phyloP scores from a whole-genome alignment of 176 grass and related monocot genomes.

The Luzula sylvatica region DNA sequence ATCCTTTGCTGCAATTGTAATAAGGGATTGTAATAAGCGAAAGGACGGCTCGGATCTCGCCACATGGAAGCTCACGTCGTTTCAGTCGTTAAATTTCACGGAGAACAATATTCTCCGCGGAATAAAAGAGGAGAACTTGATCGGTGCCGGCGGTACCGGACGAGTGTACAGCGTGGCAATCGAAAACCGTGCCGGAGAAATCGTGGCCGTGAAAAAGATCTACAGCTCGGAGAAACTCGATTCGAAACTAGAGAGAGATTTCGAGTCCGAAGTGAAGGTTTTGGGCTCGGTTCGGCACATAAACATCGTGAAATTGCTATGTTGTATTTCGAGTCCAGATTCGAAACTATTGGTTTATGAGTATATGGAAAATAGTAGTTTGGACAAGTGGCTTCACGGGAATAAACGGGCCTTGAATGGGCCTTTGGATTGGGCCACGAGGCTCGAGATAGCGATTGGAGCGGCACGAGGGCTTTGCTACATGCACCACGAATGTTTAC shows the following conservation, averaged over 20 bases:
- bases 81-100: conserved; percentile 42
- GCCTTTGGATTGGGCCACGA: conserved; percentile 48
- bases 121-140: conserved; percentile 53
- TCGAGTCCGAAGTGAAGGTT: conserved; percentile 61
- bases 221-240: conserved; percentile 24
- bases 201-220: conserved; percentile 78
- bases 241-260: conserved; percentile 48
- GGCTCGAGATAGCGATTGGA: conserved; percentile 55
- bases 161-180: conserved; percentile 50
- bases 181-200: conserved; percentile 25
- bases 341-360: conserved; percentile 83
- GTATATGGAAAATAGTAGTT: conserved; percentile 70
- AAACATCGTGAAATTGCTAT: conserved; percentile 75
- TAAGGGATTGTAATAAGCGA: conserved; percentile 29
- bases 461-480: conserved; percentile 55
- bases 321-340: conserved; percentile 48
- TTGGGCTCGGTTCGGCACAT: conserved; percentile 56
- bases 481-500: conserved; percentile 71
- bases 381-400: conserved; percentile 69
- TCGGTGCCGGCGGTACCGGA: conserved; percentile 57
- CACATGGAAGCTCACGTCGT: conserved; percentile 67
- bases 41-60: conserved; percentile 14
- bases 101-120: conserved; percentile 33
- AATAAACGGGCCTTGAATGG: conserved; percentile 5
- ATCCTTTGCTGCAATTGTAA: conserved; percentile 22